A percentile compares a stretch with the other conserved stretches of the same genome.
phyloP scores from a whole-genome alignment of 2,329 filamentous ascomycete species.

The Zymoseptoria passerinii region DNA sequence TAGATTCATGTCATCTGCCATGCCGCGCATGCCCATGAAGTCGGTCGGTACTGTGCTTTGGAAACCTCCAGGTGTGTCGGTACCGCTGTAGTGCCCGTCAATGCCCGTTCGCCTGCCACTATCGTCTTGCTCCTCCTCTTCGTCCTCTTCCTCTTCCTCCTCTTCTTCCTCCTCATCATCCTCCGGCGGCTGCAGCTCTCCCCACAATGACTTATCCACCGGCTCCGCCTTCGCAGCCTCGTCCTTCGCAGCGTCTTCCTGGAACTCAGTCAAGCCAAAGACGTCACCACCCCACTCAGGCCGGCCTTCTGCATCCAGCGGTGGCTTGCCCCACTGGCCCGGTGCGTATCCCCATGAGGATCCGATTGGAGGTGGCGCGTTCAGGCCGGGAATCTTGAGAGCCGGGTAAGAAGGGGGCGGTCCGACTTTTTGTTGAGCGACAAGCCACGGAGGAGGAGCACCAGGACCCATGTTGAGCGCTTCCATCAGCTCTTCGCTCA shows the following conservation, averaged over 20 bases:
- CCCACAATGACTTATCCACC: constrained; percentile 83
- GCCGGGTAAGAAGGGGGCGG: constrained; percentile 91
- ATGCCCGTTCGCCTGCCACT: constrained; percentile 49
- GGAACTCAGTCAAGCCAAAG: constrained; percentile 60
- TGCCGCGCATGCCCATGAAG: constrained; percentile 63
- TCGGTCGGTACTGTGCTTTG: constrained; percentile 75
- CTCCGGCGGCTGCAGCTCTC: constrained; percentile 71
- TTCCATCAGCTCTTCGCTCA: constrained; percentile 83
- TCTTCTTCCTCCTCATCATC: constrained; percentile 51
- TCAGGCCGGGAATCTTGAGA: constrained; percentile 89
- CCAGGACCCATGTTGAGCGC: constrained; percentile 89
- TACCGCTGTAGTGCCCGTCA: constrained; percentile 57
- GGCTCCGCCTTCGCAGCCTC: constrained; percentile 55
- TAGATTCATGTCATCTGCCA: constrained; percentile 81
- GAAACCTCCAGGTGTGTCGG: constrained; percentile 75
- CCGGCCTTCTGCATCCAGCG: constrained; percentile 84
- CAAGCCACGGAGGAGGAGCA: constrained; percentile 90
- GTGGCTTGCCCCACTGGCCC: constrained; percentile 92
- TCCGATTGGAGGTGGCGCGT: constrained; percentile 81
- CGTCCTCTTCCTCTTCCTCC: constrained; percentile 58
- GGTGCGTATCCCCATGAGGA: constrained; percentile 92
- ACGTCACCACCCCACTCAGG: constrained; percentile 92
- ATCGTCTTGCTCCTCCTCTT: constrained; percentile 62
- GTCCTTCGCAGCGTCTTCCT: constrained; percentile 9
- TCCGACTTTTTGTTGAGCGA: constrained; percentile 90